Evolutionary conservation across 1,284 basidiomycete genomes (phyloP).

Genomic region (Pyrrhoderma noxium): DNA sequence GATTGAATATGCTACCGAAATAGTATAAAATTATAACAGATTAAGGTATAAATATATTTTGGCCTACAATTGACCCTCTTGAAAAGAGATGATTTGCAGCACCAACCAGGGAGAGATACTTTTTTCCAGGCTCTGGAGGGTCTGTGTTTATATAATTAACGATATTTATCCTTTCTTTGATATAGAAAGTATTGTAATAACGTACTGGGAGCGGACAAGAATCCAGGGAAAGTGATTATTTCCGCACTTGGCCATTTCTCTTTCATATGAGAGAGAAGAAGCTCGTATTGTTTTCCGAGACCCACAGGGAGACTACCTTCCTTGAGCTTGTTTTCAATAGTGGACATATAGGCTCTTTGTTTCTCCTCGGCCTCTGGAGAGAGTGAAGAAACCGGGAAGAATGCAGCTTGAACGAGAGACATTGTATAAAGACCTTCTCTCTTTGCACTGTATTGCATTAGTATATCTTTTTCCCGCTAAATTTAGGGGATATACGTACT

Average conservation of each 20-base stretch:
- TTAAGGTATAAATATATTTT: background rate
- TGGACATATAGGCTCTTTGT: conserved; percentile 5
- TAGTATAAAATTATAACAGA: background rate
- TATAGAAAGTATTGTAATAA: background rate
- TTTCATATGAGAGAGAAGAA: conserved; percentile 23
- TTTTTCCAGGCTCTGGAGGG: conserved; percentile 17
- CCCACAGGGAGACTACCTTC: conserved; percentile 15
- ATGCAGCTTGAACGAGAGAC: conserved; percentile 14
- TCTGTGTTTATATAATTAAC: background rate
- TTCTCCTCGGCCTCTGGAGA: conserved; percentile 9
- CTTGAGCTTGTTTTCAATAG: conserved; percentile 17
- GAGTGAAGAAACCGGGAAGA: conserved; percentile 19
- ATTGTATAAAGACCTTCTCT: conserved; percentile 16
- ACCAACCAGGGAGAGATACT: conserved; percentile 15
- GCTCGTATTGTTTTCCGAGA: conserved; percentile 23
- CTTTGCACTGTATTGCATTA: conserved; percentile 3
- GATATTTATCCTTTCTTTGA: background rate
- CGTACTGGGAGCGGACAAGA: background rate
- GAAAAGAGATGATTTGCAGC: conserved; percentile 19
- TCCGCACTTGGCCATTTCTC: conserved; percentile 18
- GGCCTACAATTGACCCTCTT: conserved; percentile 27
- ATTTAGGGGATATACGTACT: conserved; percentile 18
- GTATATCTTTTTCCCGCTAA: too few relatives aligned
- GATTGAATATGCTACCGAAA: conserved; percentile 24
- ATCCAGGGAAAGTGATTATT: conserved; percentile 14